Base-by-base conservation (phyloP, 2,329 filamentous ascomycete genomes). In the Aspergillus transmontanensis region DNA sequence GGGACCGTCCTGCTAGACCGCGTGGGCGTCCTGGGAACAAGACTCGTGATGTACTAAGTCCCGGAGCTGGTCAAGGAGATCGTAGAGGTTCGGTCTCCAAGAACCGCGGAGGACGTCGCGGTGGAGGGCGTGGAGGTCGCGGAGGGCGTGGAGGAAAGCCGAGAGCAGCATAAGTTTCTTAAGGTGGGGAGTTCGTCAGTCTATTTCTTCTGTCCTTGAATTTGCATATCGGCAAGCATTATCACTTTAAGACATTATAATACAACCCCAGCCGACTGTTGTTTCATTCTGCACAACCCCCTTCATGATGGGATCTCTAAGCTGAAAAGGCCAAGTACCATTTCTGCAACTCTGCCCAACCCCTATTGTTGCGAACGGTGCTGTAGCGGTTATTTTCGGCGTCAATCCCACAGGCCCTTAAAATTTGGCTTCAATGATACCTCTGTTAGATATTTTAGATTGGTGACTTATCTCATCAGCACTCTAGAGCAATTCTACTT, bases 11-110 rank as follows among this genome's bases (percentile, higher is more conserved):
- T 60, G 41, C 58, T 50, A 60, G 63, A 51, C 61, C 62, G 11
- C 69, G 56, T 51, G 63, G 61, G 41, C 68, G 58, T 54, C 60
- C 66, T 23, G 58, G 57, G 36, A 62, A 61, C 34, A 72, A 70
- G 55, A 32, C 32, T 32, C 69, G 69, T n/a, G 71, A 73, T 66
- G 69, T 63, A 3, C 60, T 72, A 4, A 72, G 69, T 43, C 66
- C 71, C 19, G 70, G 69, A 39, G 71, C 66, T 46, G 65, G 69
- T 34, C 66, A 61, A 11, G 64, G 62, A 34, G 70, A 68, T 21
- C 48, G 55, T 11, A 53, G 64, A 28, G 64, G 66, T 28, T 62
- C 66, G 34, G 58, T 71, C n/a, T 63, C 70, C 54, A 72, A 71
- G 67, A 66, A 50, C 4, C 62, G 65, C 23, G 68, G 66, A 59